Base-by-base conservation (phyloP, 164 flowering plant genomes). In the Kalanchoe fedtschenkoi region DNA sequence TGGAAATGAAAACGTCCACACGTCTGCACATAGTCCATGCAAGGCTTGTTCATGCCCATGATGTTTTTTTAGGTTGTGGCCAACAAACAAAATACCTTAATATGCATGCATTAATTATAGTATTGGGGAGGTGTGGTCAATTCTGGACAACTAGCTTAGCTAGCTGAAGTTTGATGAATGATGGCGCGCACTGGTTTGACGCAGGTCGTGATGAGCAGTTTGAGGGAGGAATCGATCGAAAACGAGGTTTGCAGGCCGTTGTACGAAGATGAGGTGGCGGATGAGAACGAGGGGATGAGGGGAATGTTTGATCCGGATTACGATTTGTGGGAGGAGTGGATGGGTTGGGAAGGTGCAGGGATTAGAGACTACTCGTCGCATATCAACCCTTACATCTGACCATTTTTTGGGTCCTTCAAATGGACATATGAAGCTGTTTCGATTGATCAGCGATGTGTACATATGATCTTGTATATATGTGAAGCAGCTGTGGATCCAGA, bases 291-390 rank as follows among this genome's bases (percentile, higher is more conserved):
- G 43, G 51, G 72, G 6, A 61, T 74, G 71, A 75, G 80, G 42
- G 86, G 87, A 34, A 77, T 80, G 87, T 17, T 71, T 66, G 92
- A 88, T 65, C 76, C 83, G 34, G 89, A 88, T 58, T 83, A 75
- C 73, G 93, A 91, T 22, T 1, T 79, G 71, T 88, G 91, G 91
- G 97, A 91, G 53, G 95, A 87, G 58, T 91, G 96, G 95, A 88
- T 85, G 92, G 97, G 97, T 42, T 88, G 96, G 95, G 97, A 91
- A 77, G 96, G 97, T n/a, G 97, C 88, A 5, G 86, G 95, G 5
- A 83, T 87, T 34, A 74, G 86, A 0, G 90, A 87, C 55, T 88
- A 88, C 63, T 44, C 91, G 0, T 88, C 96, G 6, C 96, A 91
- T 53, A 72, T 88, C 44, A 88, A 86, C 55, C 97, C 97, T 13